A percentile compares a stretch with the other conserved stretches of the same genome.
Evolutionary conservation across 345 rosid genomes (phyloP).

Genomic region (Geranium brycei): DNA sequence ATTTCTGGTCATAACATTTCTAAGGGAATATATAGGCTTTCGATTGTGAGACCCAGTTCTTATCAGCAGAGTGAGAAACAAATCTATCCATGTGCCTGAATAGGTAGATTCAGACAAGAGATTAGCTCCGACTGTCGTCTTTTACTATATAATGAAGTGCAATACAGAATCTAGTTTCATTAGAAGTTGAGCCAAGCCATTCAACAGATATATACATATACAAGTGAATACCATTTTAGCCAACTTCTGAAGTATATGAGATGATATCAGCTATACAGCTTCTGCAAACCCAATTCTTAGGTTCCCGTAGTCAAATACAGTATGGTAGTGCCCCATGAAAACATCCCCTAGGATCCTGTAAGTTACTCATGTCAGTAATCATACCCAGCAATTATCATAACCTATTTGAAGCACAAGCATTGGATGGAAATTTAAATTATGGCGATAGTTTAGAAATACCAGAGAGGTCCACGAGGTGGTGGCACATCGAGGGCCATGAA

Average conservation of each 20-base stretch:
- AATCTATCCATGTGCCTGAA: no score
- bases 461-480: slow-evolving; percentile 73
- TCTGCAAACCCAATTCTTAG: slow-evolving; percentile 73
- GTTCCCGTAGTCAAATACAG: slow-evolving; percentile 75
- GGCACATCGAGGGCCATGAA: slow-evolving; percentile 57
- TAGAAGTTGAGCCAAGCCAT: not conserved
- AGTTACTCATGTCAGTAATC: not conserved
- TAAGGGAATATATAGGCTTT: no score
- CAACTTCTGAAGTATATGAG: not conserved
- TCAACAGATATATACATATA: not conserved
- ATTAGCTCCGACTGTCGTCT: not conserved
- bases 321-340: slow-evolving; percentile 74
- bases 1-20: no score
- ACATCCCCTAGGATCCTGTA: slow-evolving; percentile 76
- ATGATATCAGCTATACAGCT: slow-evolving; percentile 27
- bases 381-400: not conserved
- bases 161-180: not conserved
- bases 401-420: not conserved
- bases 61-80: no score
- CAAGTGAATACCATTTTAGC: not conserved
- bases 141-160: not conserved
- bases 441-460: slow-evolving; percentile 18
- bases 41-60: no score
- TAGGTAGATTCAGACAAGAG: not conserved
- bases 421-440: not conserved